Base-by-base conservation (phyloP, 176 grass and related monocot genomes). In the Typha latifolia region DNA sequence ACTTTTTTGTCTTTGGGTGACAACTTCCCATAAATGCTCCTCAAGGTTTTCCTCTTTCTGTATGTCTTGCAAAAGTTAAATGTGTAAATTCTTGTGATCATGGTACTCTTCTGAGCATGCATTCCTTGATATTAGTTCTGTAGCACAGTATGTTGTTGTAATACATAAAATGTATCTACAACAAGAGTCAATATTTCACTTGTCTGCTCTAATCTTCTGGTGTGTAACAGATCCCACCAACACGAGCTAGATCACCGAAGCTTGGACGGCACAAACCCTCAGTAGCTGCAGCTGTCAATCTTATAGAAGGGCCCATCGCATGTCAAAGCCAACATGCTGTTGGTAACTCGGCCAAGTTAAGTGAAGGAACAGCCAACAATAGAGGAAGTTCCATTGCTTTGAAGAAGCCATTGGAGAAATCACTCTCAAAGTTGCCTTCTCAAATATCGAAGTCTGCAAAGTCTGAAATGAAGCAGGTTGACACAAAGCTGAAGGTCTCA, bases 241-340 rank as follows among this genome's bases (percentile, higher is more conserved):
- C 94, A 16, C 94, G 94, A 6, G 78, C 94, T 55, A 90, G 81
- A 61, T 97, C 94, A 48, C 93, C 94, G 20, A 97, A 92, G 79
- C 94, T 97, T 55, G 94, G 94, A 12, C 80, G 94, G 11, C 66
- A 84, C 83, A 97, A 97, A 70, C 67, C 77, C 66, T 67, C 61
- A 4, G 22, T 61, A 70, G 88, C 77, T 63, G 78, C 7, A 43
- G 37, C 37, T 43, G 37, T 1, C 7, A 43, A 74, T 49, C 56
- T 74, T 74, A 74, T 49, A 27, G 81, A 97, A 78, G 81, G 83
- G 72, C 82, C 76, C 55, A 65, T 81, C 15, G 68, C 85, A 69
- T 82, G 83, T 72, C 79, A 81, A 19, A 86, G 82, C 56, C 78
- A 85, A 61, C 68, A 72, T 19, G 73, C 80, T 48, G 82, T 57